Evolutionary conservation across 192 early-diverging fungal genomes (phyloP), one percentile per base, ranked within the genome.

Genomic region (Podila horticola): DNA sequence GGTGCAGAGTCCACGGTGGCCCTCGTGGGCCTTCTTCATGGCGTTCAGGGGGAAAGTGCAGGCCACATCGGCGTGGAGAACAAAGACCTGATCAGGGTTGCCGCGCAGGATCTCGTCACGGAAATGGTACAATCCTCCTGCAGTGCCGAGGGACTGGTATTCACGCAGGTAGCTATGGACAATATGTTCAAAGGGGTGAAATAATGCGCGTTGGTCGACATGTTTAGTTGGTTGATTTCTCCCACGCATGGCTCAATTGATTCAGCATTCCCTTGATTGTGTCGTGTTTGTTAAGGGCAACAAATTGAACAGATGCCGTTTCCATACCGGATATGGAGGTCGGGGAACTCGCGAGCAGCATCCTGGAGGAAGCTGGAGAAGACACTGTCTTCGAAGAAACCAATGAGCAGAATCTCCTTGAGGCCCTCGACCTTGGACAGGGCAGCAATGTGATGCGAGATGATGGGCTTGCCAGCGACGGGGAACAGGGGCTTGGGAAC

Each of bases 401-500:
- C 98, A 72, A 99, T 91, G 60, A 98, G 86, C 58, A 98, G 86
- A 66, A 99, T 96, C 83, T 99, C 98, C 79, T 92, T 94, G 74
- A 99, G 89, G 48, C 91, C 94, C 51, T 91, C 86, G 52, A 98
- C 86, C 84, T 93, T 94, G 22, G 96, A 93, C 34, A 99, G 89
- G 11, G 97, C 96, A 51, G 91, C 90, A 72, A 99, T 92, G 84
- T 98, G 98, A 88, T 99, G 98, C 82, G 92, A 94, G 86, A 99
- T 97, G 86, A 98, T 95, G 71, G 98, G 97, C 58, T 89, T 87
- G 26, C 97, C 97, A 31, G 96, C 98, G 62, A 99, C 95, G 15
- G 98, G 98, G 87, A 99, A 99, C 69, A 99, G 88, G n/a, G 98
- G 97, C 85, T 99, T 97, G 50, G 98, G 98, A 11, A 91, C 90